Evolutionary conservation across 331 rosid genomes (phyloP).

Genomic region (Acacia pycnantha): DNA sequence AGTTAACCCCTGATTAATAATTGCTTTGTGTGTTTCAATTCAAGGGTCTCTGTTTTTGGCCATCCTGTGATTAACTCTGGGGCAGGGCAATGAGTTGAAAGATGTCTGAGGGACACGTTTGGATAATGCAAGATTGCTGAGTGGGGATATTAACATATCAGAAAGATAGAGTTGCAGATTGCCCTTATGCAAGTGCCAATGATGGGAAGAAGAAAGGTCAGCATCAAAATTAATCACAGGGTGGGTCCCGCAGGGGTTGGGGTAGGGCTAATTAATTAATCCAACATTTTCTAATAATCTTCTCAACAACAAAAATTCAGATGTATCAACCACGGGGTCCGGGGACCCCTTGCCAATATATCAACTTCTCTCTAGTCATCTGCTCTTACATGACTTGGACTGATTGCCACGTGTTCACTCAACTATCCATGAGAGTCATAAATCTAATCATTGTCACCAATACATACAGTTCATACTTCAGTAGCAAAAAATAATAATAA

Average conservation of each 20-base stretch:
- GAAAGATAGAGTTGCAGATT: background rate
- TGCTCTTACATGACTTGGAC: background rate
- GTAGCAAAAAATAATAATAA: too few species aligned
- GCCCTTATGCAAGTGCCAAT: background rate
- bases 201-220: conserved; percentile 27
- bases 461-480: too few species aligned
- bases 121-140: conserved; percentile 11
- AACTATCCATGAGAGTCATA: background rate
- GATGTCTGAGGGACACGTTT: background rate
- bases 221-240: conserved; percentile 29
- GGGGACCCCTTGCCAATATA: background rate
- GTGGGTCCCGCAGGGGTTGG: conserved; percentile 20
- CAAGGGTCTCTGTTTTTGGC: background rate
- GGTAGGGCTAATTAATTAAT: background rate
- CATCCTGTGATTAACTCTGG: background rate
- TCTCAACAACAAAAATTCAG: background rate
- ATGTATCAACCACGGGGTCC: conserved; percentile 23
- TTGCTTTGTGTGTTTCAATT: background rate
- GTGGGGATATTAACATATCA: background rate
- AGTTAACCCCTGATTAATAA: background rate
- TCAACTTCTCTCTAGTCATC: conserved; percentile 13
- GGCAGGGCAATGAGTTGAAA: background rate
- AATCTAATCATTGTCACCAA: background rate
- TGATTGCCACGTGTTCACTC: background rate
- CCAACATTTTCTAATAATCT: background rate